These are phyloP conservation scores for Asterionellopsis glacialis DNA, from an alignment of 108 stramenopile species.

Conservation along the genomic window DNA sequence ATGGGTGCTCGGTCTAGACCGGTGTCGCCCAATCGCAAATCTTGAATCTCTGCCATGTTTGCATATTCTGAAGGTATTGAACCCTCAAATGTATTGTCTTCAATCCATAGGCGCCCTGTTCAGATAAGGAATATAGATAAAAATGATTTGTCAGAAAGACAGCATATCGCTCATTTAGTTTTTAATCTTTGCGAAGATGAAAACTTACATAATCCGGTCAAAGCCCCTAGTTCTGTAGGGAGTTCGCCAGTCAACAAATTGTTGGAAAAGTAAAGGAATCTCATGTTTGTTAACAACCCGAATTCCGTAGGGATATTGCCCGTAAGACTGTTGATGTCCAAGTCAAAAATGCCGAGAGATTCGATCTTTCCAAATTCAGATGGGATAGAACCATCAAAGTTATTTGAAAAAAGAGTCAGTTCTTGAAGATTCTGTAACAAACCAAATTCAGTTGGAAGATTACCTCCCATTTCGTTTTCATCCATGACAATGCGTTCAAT, in stretches of 20 bases:
- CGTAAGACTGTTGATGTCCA: conserved; percentile 56
- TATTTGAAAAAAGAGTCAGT: conserved; percentile 32
- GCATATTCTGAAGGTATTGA: no score
- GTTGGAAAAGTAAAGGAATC: conserved; percentile 41
- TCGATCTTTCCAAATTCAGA: conserved; percentile 50
- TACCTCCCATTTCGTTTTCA: conserved; percentile 50
- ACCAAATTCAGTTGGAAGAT: conserved; percentile 49
- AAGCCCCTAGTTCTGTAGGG: conserved; percentile 46
- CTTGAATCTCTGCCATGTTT: no score
- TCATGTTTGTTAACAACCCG: conserved; percentile 24
- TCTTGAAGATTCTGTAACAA: conserved; percentile 38
- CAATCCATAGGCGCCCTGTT: no score
- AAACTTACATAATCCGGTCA: conserved; percentile 4
- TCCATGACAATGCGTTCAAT: conserved; percentile 40
- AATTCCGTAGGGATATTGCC: conserved; percentile 46
- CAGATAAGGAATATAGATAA: no score
- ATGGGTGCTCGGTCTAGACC: no score
- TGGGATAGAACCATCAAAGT: conserved; percentile 62
- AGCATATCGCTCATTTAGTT: no score
- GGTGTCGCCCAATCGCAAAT: no score
- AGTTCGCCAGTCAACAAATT: conserved; percentile 55
- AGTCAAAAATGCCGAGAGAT: conserved; percentile 36
- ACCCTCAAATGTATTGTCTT: no score
- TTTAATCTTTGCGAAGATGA: no score
- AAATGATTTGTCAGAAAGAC: neutral